Evolutionary conservation across 106 monocot species (phyloP), one percentile per base, ranked within the genome.

Genomic region (Narthecium ossifragum): DNA sequence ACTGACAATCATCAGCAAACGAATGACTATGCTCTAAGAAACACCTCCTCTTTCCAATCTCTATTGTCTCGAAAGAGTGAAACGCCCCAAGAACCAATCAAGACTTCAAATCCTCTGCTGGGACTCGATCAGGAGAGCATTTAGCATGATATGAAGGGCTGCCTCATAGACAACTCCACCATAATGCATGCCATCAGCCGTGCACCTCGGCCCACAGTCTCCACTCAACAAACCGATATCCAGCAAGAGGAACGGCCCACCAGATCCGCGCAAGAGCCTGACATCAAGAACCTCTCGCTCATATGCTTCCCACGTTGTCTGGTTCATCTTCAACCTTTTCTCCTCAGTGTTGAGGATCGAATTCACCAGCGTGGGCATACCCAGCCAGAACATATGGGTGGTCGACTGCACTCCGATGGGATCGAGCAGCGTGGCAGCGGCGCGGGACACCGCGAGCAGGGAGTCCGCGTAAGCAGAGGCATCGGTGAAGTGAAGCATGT

Each of bases 181-280:
- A 30, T 98, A 98, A 57, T 90, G 96, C 84, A 98, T 90, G 21
- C 96, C 96, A 59, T 98, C 96, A 15, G 27, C 61, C 25, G 96
- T 81, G 52, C 96, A 98, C 49, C n/a, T 15, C 15, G 9, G 1
- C 37, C 90, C 90, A 50, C 96, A 98, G 17, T 61, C 75, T 31
- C 45, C 21, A 31, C 73, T 84, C 68, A 90, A 64, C 25, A 14
- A n/a, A n/a, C 83, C 86, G 0, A 87, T 39, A 55, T 98, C 90
- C 24, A 98, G 62, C 59, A 84, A 64, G 28, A 75, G 9, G 28
- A 90, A 73, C 12, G 73, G 66, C n/a, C 86, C 94, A 9, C 89
- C 85, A 6, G 59, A 65, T 25, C 53, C 25, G 30, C 52, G 61
- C 72, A 86, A 71, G 24, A 96, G 51, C 47, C 51, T 67, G 40